phyloP scores from a whole-genome alignment of 2,329 filamentous ascomycete species.

The Sporothrix schenckii region DNA sequence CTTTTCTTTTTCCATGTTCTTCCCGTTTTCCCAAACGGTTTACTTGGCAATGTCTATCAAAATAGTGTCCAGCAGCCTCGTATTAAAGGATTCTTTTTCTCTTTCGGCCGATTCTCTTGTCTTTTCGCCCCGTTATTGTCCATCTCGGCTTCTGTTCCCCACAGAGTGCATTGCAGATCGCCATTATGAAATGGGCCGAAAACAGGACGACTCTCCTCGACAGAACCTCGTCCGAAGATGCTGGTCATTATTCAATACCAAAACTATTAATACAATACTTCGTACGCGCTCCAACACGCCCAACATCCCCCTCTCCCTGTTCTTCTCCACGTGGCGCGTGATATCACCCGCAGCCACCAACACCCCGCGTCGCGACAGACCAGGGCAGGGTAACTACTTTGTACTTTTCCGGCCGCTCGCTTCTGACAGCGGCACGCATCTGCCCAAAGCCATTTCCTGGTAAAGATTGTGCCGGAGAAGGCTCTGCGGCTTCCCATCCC shows the following conservation, averaged over 20 bases:
- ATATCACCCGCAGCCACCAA: background rate
- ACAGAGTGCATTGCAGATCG: background rate
- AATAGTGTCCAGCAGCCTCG: background rate
- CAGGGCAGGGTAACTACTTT: background rate
- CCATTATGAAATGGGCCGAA: conserved; percentile 6
- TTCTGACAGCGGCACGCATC: conserved; percentile 6
- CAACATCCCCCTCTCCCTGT: conserved; percentile 18
- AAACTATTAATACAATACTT: background rate
- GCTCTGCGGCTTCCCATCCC: conserved; percentile 6
- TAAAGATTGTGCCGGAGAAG: background rate
- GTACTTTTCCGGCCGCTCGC: background rate
- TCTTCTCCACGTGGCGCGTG: conserved; percentile 6
- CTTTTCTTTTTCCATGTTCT: background rate
- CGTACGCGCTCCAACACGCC: background rate
- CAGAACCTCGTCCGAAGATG: conserved; percentile 3
- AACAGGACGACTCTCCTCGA: background rate
- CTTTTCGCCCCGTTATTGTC: background rate
- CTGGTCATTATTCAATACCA: conserved; percentile 8
- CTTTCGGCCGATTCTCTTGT: background rate
- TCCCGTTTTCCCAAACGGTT: background rate
- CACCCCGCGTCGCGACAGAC: conserved; percentile 1
- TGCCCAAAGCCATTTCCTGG: background rate
- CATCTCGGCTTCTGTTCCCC: background rate
- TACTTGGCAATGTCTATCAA: conserved; percentile 14
- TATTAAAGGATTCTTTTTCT: background rate